A percentile compares a stretch with the other conserved stretches of the same genome.
These are phyloP conservation scores for Atkinsonella texensis DNA, from an alignment of 2,329 filamentous ascomycete species.

Conservation along the genomic window DNA sequence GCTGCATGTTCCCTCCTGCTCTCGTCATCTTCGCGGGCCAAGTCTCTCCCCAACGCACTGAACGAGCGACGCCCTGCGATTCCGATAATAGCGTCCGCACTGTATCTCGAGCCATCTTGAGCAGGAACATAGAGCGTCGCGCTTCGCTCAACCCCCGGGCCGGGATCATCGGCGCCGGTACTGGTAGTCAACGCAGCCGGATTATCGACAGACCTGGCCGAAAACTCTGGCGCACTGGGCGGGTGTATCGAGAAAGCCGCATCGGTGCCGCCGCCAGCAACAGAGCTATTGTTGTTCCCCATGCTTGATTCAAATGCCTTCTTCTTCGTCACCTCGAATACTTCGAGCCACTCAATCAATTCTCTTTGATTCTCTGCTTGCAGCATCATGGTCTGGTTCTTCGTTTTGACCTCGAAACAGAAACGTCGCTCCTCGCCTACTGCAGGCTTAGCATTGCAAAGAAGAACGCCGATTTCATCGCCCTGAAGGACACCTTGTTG, in stretches of 20 bases:
- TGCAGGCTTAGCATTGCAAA: conserved; percentile 86
- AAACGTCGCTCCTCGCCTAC: conserved; percentile 89
- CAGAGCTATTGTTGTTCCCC: conserved; percentile 33
- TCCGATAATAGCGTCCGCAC: conserved; percentile 52
- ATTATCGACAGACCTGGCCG: conserved; percentile 62
- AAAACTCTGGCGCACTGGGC: conserved; percentile 80
- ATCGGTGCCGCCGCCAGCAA: conserved; percentile 41
- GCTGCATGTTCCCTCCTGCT: conserved; percentile 69
- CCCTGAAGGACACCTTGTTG: conserved; percentile 83
- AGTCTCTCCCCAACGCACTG: conserved; percentile 35
- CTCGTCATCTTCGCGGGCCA: conserved; percentile 57
- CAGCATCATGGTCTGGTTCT: conserved; percentile 76
- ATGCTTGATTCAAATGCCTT: conserved; percentile 71
- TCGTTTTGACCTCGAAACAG: conserved; percentile 98
- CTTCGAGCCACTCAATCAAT: conserved; percentile 86
- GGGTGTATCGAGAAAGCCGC: conserved; percentile 89
- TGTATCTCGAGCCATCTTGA: conserved; percentile 49
- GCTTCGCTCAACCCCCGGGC: conserved; percentile 40
- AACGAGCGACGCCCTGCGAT: conserved; percentile 41
- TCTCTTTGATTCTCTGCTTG: conserved; percentile 89
- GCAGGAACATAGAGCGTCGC: conserved; percentile 52
- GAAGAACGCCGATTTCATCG: conserved; percentile 86
- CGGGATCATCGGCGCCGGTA: conserved; percentile 36
- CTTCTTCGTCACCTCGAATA: conserved; percentile 89
- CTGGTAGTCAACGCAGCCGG: conserved; percentile 44